A percentile compares a stretch with the other conserved stretches of the same genome.
These are phyloP conservation scores for Lanmaoa pseudosensibilis DNA, from an alignment of 768 basidiomycete genomes.

Conservation along the genomic window DNA sequence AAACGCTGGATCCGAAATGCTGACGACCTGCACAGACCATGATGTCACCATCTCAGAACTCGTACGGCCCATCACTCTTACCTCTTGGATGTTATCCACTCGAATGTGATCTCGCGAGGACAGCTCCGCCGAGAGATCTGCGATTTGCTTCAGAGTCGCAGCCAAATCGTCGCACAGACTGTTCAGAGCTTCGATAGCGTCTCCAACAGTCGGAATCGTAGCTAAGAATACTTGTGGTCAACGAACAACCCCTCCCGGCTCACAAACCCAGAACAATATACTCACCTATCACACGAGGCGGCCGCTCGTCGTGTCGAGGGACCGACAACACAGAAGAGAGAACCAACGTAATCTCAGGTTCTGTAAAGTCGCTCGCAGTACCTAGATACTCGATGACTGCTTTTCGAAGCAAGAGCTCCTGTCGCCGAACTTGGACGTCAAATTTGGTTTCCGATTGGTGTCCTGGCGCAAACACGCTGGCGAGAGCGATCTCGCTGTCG, in stretches of 20 bases:
- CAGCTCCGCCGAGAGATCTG: slow-evolving; percentile 68
- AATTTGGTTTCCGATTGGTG: slow-evolving; percentile 57
- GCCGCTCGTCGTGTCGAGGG: slow-evolving; percentile 57
- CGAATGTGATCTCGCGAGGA: slow-evolving; percentile 68
- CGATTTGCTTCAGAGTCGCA: slow-evolving; percentile 62
- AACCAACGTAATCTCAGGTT: slow-evolving; percentile 70
- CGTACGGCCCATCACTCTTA: too few species aligned
- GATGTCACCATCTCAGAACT: background rate
- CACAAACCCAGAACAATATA: background rate
- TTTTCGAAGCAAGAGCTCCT: slow-evolving; percentile 60
- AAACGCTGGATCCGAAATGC: slow-evolving; percentile 52
- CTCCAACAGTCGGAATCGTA: slow-evolving; percentile 73
- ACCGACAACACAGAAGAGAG: slow-evolving; percentile 65
- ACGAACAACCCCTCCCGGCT: background rate
- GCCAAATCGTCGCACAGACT: slow-evolving; percentile 62
- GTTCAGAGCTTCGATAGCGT: slow-evolving; percentile 66
- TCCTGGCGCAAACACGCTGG: slow-evolving; percentile 54
- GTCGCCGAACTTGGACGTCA: slow-evolving; percentile 52
- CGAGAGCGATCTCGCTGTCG: slow-evolving; percentile 61
- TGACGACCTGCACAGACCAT: slow-evolving; percentile 43
- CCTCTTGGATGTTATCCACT: slow-evolving; percentile 71
- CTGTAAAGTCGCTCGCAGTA: slow-evolving; percentile 72
- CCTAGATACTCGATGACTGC: slow-evolving; percentile 68
- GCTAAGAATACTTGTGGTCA: slow-evolving; percentile 40
- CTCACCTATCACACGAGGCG: slow-evolving; percentile 58